Base-by-base conservation (phyloP, 345 rosid genomes). In the Camelina neglecta region DNA sequence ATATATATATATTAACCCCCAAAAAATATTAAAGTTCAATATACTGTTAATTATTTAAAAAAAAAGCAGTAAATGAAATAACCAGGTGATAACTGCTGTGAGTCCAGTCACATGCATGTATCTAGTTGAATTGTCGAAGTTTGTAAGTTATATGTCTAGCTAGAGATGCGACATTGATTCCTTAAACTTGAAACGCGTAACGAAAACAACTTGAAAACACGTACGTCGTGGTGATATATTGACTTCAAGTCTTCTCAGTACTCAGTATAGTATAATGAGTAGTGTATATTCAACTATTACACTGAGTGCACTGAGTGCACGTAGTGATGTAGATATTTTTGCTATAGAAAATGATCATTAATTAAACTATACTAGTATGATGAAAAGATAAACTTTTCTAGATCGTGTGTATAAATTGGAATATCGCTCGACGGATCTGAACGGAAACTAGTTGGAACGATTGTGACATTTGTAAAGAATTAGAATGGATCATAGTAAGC, bases 401-500 rank as follows among this genome's bases (percentile, higher is more conserved):
- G 64, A 69, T 60, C 48, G 18, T 44, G 47, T 45, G 55, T 10
- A 24, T 55, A 69, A 69, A 63, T 60, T 53, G 29, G 45, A 67
- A 50, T 29, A 29, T 60, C 62, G 38, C 3, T 60, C 11, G 54
- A 29, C 7, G 74, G 62, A 68, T 29, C n/a, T 61, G 63, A 69
- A 62, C 35, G 55, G 64, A 49, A 77, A 56, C 75, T 64, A 70
- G 67, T 55, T 62, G 71, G 69, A 63, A 63, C 51, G 65, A 63
- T 26, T 54, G 65, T 47, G 80, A 69, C 75, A 70, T 24, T 26
- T 57, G 26, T 7, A 57, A 47, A 42, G 51, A 76, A 47, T 16
- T 33, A 48, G 13, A 56, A 66, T 33, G 60, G 59, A 78, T 60
- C 74, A 53, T 60, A 42, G 73, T 78, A 72, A 78, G 81, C 69